Evolutionary conservation across 2,329 filamentous ascomycete genomes (phyloP).

Genomic region (Ophioceras dolichostomum): DNA sequence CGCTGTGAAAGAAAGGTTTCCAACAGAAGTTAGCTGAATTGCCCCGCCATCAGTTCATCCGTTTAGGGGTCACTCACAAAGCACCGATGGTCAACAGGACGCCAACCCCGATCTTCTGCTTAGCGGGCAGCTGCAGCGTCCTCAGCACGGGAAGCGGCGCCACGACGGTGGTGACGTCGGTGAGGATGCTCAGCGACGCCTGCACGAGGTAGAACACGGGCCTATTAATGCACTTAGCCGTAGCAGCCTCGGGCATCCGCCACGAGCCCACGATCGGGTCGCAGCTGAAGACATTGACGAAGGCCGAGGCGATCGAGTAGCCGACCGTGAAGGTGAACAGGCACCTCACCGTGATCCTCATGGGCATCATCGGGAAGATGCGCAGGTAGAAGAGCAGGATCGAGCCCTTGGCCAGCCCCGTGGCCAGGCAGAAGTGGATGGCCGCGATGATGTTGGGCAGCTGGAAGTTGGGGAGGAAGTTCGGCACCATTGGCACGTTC

Average conservation of each 20-base stretch:
- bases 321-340: background rate
- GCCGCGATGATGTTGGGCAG: slow-evolving; percentile 15
- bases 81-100: background rate
- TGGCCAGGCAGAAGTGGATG: slow-evolving; percentile 13
- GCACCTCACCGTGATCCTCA: slow-evolving; percentile 29
- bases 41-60: background rate
- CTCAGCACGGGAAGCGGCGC: background rate
- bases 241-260: background rate
- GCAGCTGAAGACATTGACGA: background rate
- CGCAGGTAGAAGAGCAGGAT: slow-evolving; percentile 23
- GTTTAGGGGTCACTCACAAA: background rate
- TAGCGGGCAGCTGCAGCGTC: background rate
- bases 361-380: slow-evolving; percentile 30
- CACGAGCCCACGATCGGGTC: background rate
- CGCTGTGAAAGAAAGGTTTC: background rate
- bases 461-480: background rate
- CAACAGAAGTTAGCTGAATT: background rate
- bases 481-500: slow-evolving; percentile 20
- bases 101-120: background rate
- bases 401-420: slow-evolving; percentile 19
- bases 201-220: background rate
- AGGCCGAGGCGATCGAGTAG: background rate
- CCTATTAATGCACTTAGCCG: background rate
- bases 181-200: background rate
- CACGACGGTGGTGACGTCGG: background rate